Evolutionary conservation across 495 filamentous ascomycete genomes (phyloP).

Genomic region (Hypoxylon lenormandii): DNA sequence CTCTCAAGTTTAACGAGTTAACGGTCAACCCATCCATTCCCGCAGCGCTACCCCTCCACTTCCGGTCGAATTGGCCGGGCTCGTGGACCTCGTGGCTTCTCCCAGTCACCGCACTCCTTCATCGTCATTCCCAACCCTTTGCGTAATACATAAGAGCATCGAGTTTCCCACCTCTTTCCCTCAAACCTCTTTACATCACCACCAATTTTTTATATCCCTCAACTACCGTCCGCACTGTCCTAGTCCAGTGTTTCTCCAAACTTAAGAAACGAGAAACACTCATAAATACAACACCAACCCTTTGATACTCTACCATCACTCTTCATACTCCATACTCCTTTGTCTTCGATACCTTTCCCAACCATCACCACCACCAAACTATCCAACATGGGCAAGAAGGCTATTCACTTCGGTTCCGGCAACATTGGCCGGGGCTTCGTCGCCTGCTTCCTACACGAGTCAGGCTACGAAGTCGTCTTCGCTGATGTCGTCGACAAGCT

Average conservation of each 20-base stretch:
- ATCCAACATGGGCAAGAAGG: conserved; percentile 75
- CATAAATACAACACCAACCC: neutral
- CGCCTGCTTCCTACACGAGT: conserved; percentile 79
- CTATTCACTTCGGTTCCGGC: conserved; percentile 92
- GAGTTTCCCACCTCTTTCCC: conserved; percentile 12
- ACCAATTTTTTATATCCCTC: conserved; percentile 10
- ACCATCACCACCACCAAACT: neutral
- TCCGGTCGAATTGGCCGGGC: conserved; percentile 43
- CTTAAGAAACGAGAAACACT: conserved; percentile 5
- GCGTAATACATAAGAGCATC: conserved; percentile 39
- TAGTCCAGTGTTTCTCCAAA: conserved; percentile 20
- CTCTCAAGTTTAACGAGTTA: no score
- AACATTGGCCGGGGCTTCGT: conserved; percentile 80
- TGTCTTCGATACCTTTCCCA: neutral
- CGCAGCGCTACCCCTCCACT: conserved; percentile 44
- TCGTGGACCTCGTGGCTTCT: conserved; percentile 41
- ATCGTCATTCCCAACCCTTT: conserved; percentile 25
- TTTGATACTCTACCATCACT: conserved; percentile 1
- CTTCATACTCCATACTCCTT: neutral
- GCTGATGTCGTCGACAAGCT: conserved; percentile 87
- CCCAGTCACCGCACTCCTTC: conserved; percentile 18
- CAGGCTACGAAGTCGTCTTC: conserved; percentile 92
- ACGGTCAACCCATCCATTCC: conserved; percentile 1
- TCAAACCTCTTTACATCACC: neutral
- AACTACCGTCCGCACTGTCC: conserved; percentile 6